phyloP scores from a whole-genome alignment of 2,329 filamentous ascomycete species.

The Macroventuria anomochaeta region DNA sequence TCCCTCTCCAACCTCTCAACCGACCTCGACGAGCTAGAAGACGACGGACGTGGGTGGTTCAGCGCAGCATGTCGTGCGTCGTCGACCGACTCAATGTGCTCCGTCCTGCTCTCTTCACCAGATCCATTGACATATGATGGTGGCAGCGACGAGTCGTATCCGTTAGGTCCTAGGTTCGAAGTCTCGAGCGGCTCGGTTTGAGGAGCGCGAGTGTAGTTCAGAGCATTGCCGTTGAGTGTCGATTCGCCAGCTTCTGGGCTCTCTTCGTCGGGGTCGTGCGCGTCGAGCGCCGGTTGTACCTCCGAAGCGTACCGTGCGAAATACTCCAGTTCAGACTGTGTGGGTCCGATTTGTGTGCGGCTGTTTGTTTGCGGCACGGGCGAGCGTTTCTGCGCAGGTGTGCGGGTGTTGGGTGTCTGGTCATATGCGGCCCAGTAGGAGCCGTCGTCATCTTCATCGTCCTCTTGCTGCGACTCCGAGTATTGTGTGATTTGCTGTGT shows the following conservation, averaged over 20 bases:
- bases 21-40: conserved; percentile 54
- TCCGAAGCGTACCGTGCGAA: conserved; percentile 75
- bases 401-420: conserved; percentile 61
- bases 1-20: conserved; percentile 66
- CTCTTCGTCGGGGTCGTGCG: conserved; percentile 79
- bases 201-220: conserved; percentile 50
- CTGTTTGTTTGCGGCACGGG: conserved; percentile 61
- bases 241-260: conserved; percentile 55
- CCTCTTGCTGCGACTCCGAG: conserved; percentile 25
- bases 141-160: conserved; percentile 44
- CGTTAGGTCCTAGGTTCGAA: conserved; percentile 40
- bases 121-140: conserved; percentile 22
- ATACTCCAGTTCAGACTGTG: conserved; percentile 70
- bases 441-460: conserved; percentile 72
- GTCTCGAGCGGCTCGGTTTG: conserved; percentile 54
- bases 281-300: conserved; percentile 81
- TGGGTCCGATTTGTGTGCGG: conserved; percentile 44
- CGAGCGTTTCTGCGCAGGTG: conserved; percentile 63
- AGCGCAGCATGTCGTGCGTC: conserved; percentile 32
- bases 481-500: conserved; percentile 17
- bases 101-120: conserved; percentile 24
- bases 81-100: conserved; percentile 32
- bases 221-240: conserved; percentile 61
- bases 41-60: conserved; percentile 46
- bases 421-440: conserved; percentile 85